Evolutionary conservation across 164 flowering plant species (phyloP).

Genomic region (Litsea cubeba): DNA sequence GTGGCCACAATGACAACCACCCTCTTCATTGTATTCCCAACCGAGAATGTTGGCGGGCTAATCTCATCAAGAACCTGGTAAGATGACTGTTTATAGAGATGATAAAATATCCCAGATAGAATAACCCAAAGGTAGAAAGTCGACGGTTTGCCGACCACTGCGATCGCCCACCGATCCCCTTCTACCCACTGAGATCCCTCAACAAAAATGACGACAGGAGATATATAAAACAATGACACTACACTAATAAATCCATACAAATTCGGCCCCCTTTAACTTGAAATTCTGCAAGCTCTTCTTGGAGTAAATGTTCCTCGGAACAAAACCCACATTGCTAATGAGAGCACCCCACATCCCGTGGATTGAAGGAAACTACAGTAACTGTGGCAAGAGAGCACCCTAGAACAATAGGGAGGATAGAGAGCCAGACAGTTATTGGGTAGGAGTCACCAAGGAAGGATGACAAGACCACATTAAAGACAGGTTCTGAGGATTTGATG

Average conservation of each 20-base stretch:
- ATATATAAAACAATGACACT: conserved; percentile 62
- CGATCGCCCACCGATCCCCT: conserved; percentile 65
- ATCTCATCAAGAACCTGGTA: conserved; percentile 85
- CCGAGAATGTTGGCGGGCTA: conserved; percentile 82
- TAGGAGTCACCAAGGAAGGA: conserved; percentile 67
- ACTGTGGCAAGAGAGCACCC: conserved; percentile 85
- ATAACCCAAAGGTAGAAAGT: conserved; percentile 77
- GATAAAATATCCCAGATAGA: conserved; percentile 77
- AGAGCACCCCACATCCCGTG: conserved; percentile 81
- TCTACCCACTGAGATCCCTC: conserved; percentile 86
- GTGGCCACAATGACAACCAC: conserved; percentile 79
- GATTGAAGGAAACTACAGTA: conserved; percentile 85
- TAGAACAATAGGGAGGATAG: conserved; percentile 72
- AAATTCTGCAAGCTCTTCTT: conserved; percentile 67
- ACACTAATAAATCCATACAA: conserved; percentile 86
- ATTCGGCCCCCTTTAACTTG: conserved; percentile 73
- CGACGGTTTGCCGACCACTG: conserved; percentile 41
- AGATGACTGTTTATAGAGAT: conserved; percentile 83
- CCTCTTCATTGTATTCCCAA: conserved; percentile 93
- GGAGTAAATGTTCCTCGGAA: conserved; percentile 78
- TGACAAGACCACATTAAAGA: conserved; percentile 74
- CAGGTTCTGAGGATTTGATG: conserved; percentile 87
- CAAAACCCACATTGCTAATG: conserved; percentile 88
- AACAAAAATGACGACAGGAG: conserved; percentile 72
- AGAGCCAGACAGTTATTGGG: conserved; percentile 77